A percentile compares a stretch with the other conserved stretches of the same genome.
These are phyloP conservation scores for Xylariaceae sp. DNA, from an alignment of 2,329 filamentous ascomycete genomes.

Conservation along the genomic window DNA sequence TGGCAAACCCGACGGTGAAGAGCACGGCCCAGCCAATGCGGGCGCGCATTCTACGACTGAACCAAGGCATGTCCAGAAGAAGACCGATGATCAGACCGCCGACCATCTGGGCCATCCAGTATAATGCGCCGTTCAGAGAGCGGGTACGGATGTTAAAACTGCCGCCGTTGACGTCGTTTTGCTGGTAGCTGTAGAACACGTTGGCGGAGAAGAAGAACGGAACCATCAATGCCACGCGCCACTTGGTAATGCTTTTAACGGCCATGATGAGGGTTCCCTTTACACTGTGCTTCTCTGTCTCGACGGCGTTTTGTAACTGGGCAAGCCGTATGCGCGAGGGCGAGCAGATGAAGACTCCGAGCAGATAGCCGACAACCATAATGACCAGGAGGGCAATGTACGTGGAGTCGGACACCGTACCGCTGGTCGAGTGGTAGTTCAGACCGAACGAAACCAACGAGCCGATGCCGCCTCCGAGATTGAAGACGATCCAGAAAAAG, in stretches of 20 bases:
- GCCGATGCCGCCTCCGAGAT: conserved; percentile 16
- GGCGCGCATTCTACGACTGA: conserved; percentile 10
- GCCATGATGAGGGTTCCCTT: conserved; percentile 12
- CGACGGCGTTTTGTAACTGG: conserved; percentile 13
- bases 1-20: conserved; percentile 4
- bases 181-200: conserved; percentile 18
- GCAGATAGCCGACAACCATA: conserved; percentile 16
- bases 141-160: conserved; percentile 19
- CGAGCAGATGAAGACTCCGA: conserved; percentile 15
- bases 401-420: conserved; percentile 14
- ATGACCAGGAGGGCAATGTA: conserved; percentile 16
- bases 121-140: conserved; percentile 14
- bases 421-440: conserved; percentile 15
- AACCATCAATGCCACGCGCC: conserved; percentile 15
- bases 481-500: conserved; percentile 18
- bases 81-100: conserved; percentile 14
- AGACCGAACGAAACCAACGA: conserved; percentile 16
- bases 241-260: conserved; percentile 10
- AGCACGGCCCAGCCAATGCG: conserved; percentile 16
- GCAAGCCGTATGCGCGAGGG: conserved; percentile 13
- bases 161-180: conserved; percentile 15
- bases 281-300: conserved; percentile 12
- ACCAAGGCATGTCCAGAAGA: conserved; percentile 14
- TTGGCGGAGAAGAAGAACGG: conserved; percentile 17
- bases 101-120: conserved; percentile 19